These are phyloP conservation scores for Seminavis robusta DNA, from an alignment of 108 stramenopile species.

Conservation along the genomic window DNA sequence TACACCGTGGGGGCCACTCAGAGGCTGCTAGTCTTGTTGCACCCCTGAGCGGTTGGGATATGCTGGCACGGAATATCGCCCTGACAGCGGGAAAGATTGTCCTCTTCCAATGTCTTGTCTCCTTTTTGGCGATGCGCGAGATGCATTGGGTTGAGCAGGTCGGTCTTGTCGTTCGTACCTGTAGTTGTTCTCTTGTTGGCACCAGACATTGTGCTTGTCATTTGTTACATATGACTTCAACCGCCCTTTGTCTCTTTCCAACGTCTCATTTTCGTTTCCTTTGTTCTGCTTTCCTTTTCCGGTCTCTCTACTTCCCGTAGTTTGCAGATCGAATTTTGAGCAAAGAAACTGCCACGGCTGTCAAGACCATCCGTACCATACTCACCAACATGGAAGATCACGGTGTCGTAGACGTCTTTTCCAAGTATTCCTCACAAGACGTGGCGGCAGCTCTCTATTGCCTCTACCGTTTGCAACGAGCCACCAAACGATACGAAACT, in stretches of 20 bases:
- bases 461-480: constrained; percentile 11
- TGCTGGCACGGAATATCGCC: too few relatives aligned
- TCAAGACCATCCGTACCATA: constrained; percentile 51
- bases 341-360: constrained; percentile 38
- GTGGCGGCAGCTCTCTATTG: constrained; percentile 11
- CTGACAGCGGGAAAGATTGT: too few relatives aligned
- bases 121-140: too few relatives aligned
- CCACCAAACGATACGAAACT: neutral
- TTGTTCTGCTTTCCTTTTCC: neutral
- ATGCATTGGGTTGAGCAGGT: too few relatives aligned
- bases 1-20: too few relatives aligned
- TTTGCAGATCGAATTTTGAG: constrained; percentile 43
- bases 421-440: constrained; percentile 14
- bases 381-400: constrained; percentile 47
- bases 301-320: constrained; percentile 5
- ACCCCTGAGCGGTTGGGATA: too few relatives aligned
- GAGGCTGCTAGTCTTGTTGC: too few relatives aligned
- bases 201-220: too few relatives aligned
- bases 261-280: neutral
- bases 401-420: constrained; percentile 52
- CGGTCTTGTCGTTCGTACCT: too few relatives aligned
- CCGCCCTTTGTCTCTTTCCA: neutral
- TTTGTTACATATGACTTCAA: too few relatives aligned
- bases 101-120: too few relatives aligned
- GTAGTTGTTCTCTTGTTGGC: too few relatives aligned